Conservation (phyloP, 495 filamentous ascomycete genomes). For the Sordaria brevicollis region DNA sequence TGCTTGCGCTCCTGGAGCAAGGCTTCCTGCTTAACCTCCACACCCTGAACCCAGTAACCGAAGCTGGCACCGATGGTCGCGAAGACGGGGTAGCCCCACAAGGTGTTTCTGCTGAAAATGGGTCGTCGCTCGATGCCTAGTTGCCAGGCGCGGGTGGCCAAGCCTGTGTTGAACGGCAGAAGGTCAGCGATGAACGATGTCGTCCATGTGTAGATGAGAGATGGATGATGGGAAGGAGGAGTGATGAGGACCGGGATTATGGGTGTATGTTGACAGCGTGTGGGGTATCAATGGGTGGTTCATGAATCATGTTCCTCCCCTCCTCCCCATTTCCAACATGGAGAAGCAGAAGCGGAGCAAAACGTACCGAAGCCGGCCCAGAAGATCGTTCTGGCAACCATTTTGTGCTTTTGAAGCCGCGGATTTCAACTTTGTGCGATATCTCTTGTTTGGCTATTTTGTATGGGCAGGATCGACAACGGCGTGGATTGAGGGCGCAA, state of each 20-base stretch:
- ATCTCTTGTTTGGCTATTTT: not conserved
- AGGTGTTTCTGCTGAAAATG: constrained; percentile 62
- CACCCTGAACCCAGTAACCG: constrained; percentile 89
- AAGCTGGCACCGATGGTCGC: constrained; percentile 76
- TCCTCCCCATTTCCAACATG: constrained; percentile 2
- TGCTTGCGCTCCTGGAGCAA: constrained; percentile 67
- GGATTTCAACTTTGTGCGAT: not conserved
- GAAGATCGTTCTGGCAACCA: constrained; percentile 74
- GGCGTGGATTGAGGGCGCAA: not conserved
- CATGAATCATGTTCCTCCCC: not conserved
- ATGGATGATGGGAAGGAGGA: not conserved
- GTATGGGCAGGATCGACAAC: not conserved
- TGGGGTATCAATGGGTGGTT: not conserved
- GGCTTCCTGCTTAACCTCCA: constrained; percentile 66
- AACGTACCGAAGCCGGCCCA: constrained; percentile 92
- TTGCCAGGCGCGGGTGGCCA: constrained; percentile 87
- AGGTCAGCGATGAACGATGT: not conserved
- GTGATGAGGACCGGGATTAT: not conserved
- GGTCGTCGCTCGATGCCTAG: constrained; percentile 98
- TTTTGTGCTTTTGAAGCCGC: constrained; percentile 19
- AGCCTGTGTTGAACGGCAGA: constrained; percentile 41
- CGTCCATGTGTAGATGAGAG: not conserved
- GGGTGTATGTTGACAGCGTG: not conserved
- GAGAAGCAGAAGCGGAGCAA: constrained; percentile 5
- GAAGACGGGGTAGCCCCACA: constrained; percentile 91